Base-by-base conservation (phyloP, 805 yeast genomes). In the Nakazawaea laoshanensis region DNA sequence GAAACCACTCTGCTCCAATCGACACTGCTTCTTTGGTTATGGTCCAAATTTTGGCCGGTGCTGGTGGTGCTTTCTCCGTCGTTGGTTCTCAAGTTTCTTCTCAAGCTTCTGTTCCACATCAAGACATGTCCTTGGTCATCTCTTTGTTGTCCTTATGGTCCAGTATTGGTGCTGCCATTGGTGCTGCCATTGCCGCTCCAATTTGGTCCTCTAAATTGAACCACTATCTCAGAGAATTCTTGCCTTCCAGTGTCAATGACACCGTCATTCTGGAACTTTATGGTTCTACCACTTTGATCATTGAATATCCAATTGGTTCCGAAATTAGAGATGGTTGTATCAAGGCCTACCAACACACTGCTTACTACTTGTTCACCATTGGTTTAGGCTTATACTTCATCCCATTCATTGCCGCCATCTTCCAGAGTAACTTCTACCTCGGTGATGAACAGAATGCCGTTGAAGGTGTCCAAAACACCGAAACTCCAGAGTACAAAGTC, bases 31-130 rank as follows among this genome's bases (percentile, higher is more conserved):
- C 54, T 4, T 42, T 59, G n/a, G 54, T 55, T 11, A 45, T 52
- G 48, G 41, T 49, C 27, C 52, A 48, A 32, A 38, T 57, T 16
- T 29, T 58, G 17, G 36, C 43, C 12, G 56, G 61, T 42, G 43
- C 53, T 25, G 63, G 66, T 29, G 64, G 58, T 41, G 53, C 59
- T 22, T 48, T 48, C 33, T 45, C 49, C 29, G 58, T 50, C 29
- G 46, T 59, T 37, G 61, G 59, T 27, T 46, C 63, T 7, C 50
- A 48, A 30, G 53, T 60, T 15, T 57, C 65, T 5, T 51, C 59
- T 2, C 63, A 59, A 42, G 65, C 64, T 4, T 52, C 62, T 11
- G 66, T 61, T 27, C 62, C 65, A n/a, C 66, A 61, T 42, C 54
- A 52, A 33, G 63, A 59, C 42, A 42, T 54, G 37, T 56, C 62